Evolutionary conservation across 169 alveolate genomes (phyloP).

Genomic region (Amoebophrya sp.): DNA sequence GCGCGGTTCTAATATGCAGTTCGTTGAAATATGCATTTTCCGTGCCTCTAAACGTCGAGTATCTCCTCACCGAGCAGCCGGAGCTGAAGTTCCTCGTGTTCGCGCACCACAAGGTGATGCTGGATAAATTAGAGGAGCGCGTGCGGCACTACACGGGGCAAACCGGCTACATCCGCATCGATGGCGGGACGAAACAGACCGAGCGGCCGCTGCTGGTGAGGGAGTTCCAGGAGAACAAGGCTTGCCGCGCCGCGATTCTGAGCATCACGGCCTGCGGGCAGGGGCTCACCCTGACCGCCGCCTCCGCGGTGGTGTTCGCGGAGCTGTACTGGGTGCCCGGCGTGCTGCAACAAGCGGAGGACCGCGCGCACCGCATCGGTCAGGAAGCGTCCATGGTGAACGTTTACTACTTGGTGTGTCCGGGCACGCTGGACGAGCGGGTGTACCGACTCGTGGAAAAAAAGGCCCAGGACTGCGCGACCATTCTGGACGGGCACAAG

Average conservation of each 20-base stretch:
- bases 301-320: slow-evolving; percentile 76
- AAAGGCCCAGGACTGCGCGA: background rate
- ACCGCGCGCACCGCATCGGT: background rate
- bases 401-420: background rate
- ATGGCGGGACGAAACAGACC: slow-evolving; percentile 70
- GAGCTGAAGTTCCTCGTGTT: slow-evolving; percentile 67
- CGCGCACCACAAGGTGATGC: slow-evolving; percentile 79
- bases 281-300: slow-evolving; percentile 82
- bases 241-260: slow-evolving; percentile 55
- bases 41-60: too few relatives aligned
- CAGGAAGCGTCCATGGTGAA: background rate
- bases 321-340: slow-evolving; percentile 94
- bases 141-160: background rate
- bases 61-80: slow-evolving; percentile 37
- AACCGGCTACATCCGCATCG: slow-evolving; percentile 68
- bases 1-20: too few relatives aligned
- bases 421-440: background rate
- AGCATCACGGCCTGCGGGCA: slow-evolving; percentile 82
- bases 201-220: slow-evolving; percentile 68
- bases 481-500: background rate
- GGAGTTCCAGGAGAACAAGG: slow-evolving; percentile 50
- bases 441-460: background rate
- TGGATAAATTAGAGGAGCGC: slow-evolving; percentile 65
- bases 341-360: slow-evolving; percentile 87
- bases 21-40: too few relatives aligned